Percentiles rank a stretch among this genome's conserved stretches.
phyloP scores from a whole-genome alignment of 1,284 basidiomycete genomes.

The Ganoderma multipileum region DNA sequence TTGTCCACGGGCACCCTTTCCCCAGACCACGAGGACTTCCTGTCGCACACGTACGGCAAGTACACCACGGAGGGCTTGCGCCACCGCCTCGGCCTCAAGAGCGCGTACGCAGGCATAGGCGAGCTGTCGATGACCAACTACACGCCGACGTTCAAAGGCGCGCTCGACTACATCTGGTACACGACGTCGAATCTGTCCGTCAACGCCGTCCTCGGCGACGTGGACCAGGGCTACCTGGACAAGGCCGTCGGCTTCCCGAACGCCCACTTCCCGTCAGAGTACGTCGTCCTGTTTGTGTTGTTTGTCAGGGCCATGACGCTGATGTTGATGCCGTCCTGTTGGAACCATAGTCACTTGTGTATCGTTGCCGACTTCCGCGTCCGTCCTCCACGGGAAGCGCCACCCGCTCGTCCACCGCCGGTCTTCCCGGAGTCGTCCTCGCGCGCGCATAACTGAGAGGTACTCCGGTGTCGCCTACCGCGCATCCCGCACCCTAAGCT shows the following conservation, averaged over 20 bases:
- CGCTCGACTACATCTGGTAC: conserved; percentile 97
- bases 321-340: conserved; percentile 28
- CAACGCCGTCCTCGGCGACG: conserved; percentile 87
- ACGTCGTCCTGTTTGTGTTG: conserved; percentile 47
- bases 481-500: not conserved
- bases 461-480: conserved; percentile 22
- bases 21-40: conserved; percentile 90
- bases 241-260: conserved; percentile 98
- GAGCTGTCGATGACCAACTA: conserved; percentile 91
- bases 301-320: conserved; percentile 27
- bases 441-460: conserved; percentile 34
- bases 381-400: conserved; percentile 64
- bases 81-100: conserved; percentile 85
- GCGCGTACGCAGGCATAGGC: conserved; percentile 75
- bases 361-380: conserved; percentile 77
- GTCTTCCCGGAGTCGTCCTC: conserved; percentile 43
- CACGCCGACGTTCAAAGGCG: conserved; percentile 85
- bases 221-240: conserved; percentile 87
- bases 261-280: conserved; percentile 96
- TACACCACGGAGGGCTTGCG: conserved; percentile 92
- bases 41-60: conserved; percentile 89
- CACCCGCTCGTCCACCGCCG: conserved; percentile 44
- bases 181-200: conserved; percentile 81
- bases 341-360: conserved; percentile 62
- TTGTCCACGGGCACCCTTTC: conserved; percentile 77